phyloP scores from a whole-genome alignment of 2,329 filamentous ascomycete genomes.

The Phialophora verrucosa region DNA sequence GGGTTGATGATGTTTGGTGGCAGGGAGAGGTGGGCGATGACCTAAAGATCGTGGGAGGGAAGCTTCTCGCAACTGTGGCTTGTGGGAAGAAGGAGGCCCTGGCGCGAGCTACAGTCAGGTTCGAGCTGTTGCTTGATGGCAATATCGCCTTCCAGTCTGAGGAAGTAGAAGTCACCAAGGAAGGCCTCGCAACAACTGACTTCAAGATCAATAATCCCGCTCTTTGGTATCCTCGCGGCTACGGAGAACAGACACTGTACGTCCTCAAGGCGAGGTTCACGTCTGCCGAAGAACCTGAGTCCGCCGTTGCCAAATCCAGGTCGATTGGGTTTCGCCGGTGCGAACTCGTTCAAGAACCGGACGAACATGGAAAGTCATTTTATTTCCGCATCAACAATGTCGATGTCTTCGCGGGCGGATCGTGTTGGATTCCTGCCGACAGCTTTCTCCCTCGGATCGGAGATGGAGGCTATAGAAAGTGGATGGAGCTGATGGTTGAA shows the following conservation, averaged over 20 bases:
- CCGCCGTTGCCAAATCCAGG: conserved; percentile 53
- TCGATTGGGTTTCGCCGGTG: conserved; percentile 61
- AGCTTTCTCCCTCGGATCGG: conserved; percentile 63
- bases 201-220: conserved; percentile 55
- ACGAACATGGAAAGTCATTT: conserved; percentile 65
- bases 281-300: conserved; percentile 44
- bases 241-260: conserved; percentile 64
- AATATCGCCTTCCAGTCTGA: conserved; percentile 48
- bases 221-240: conserved; percentile 65
- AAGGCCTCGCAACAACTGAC: conserved; percentile 40
- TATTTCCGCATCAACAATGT: conserved; percentile 69
- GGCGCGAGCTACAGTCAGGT: conserved; percentile 30
- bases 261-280: conserved; percentile 54
- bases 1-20: conserved; percentile 65
- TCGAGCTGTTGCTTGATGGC: conserved; percentile 45
- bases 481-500: conserved; percentile 64
- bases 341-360: conserved; percentile 49
- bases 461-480: conserved; percentile 61
- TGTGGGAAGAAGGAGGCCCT: conserved; percentile 32
- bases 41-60: conserved; percentile 47
- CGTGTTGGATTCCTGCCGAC: conserved; percentile 70
- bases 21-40: conserved; percentile 48
- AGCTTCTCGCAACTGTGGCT: conserved; percentile 47
- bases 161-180: conserved; percentile 50
- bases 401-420: conserved; percentile 70